Evolutionary conservation across 192 early-diverging fungal species (phyloP).

Genomic region (Linnemannia elongata): DNA sequence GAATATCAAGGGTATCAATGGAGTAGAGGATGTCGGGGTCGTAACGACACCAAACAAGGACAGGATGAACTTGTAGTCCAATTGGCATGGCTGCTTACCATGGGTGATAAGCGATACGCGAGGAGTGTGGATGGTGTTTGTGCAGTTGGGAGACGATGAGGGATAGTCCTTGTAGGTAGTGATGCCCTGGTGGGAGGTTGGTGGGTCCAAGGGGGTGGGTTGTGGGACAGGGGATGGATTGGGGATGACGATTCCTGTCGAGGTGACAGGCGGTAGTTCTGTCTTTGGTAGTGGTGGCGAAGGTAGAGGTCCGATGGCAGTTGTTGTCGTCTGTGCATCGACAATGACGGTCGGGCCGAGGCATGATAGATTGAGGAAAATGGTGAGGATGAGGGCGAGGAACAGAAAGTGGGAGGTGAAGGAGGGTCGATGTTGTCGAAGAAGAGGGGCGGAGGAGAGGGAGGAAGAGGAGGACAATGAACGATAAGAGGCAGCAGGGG

Average conservation of each 20-base stretch:
- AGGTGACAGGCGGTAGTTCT: background rate
- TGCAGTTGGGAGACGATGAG: conserved; percentile 16
- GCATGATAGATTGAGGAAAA: background rate
- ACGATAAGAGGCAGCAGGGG: conserved; percentile 16
- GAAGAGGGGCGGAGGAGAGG: background rate
- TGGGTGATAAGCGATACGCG: conserved; percentile 15
- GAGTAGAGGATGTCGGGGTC: background rate
- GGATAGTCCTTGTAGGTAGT: conserved; percentile 15
- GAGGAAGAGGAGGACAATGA: background rate
- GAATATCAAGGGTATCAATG: background rate
- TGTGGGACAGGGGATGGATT: background rate
- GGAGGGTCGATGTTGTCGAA: background rate
- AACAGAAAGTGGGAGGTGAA: background rate
- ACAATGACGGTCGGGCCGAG: background rate
- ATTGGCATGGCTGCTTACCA: conserved; percentile 1
- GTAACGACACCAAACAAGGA: background rate
- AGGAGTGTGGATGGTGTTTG: background rate
- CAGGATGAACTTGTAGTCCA: background rate
- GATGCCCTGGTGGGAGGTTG: background rate
- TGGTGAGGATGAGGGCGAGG: background rate
- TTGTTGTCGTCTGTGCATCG: background rate
- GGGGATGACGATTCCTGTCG: background rate
- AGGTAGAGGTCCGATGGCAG: background rate
- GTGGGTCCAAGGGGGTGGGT: background rate
- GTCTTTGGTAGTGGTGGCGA: background rate